These are phyloP conservation scores for Hemileia vastatrix DNA, from an alignment of 1,284 basidiomycete genomes.

Conservation along the genomic window DNA sequence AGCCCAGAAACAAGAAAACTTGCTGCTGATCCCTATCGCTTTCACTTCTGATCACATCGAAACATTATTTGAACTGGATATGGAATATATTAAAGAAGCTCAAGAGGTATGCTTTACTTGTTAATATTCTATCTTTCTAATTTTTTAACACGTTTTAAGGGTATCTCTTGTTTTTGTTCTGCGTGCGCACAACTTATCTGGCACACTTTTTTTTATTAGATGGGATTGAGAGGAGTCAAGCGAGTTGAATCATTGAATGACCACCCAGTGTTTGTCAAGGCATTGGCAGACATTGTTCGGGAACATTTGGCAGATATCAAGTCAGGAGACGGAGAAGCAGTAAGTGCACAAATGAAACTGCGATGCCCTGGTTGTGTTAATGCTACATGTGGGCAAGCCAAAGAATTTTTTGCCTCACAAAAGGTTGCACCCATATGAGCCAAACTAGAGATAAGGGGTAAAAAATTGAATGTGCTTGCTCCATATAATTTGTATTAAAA, in stretches of 20 bases:
- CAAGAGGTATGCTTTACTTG: slow-evolving; percentile 57
- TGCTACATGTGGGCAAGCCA: slow-evolving; percentile 72
- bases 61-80: slow-evolving; percentile 90
- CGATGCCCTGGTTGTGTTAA: slow-evolving; percentile 91
- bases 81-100: slow-evolving; percentile 86
- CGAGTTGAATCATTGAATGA: slow-evolving; percentile 95
- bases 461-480: no score
- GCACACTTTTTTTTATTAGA: slow-evolving; percentile 49
- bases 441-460: no score
- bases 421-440: no score
- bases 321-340: slow-evolving; percentile 38
- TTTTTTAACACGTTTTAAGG: slow-evolving; percentile 11
- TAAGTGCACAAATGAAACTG: slow-evolving; percentile 69
- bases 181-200: background rate
- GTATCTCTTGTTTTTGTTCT: background rate
- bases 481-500: no score
- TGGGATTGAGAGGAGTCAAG: slow-evolving; percentile 71
- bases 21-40: slow-evolving; percentile 87
- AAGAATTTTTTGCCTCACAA: slow-evolving; percentile 88
- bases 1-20: slow-evolving; percentile 72
- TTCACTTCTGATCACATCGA: slow-evolving; percentile 99
- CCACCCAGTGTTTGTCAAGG: slow-evolving; percentile 94
- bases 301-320: slow-evolving; percentile 63
- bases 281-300: slow-evolving; percentile 83
- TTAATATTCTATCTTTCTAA: slow-evolving; percentile 20